phyloP scores from a whole-genome alignment of 208 protist species.

The Jaenimonas drosophilae region DNA sequence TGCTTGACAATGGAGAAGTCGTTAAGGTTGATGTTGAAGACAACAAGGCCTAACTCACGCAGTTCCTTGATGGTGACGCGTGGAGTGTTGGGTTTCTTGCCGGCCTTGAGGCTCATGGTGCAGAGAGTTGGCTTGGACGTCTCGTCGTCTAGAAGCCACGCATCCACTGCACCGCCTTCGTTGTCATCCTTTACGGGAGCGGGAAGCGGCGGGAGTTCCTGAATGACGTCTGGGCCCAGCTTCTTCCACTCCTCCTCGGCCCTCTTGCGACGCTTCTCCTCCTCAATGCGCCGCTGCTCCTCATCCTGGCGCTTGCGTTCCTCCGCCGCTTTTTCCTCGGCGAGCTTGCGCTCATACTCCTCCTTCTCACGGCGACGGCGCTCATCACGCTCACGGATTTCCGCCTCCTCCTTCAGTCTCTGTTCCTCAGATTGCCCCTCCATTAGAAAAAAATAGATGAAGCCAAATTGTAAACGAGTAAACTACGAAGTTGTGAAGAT shows the following conservation, averaged over 20 bases:
- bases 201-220: constrained; percentile 68
- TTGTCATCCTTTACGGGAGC: constrained; percentile 41
- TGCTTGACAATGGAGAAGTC: constrained; percentile 83
- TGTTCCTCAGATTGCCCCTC: constrained; percentile 30
- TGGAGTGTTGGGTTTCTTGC: constrained; percentile 33
- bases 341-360: constrained; percentile 48
- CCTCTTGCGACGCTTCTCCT: constrained; percentile 38
- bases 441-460: constrained; percentile 12
- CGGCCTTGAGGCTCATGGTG: constrained; percentile 66
- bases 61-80: constrained; percentile 56
- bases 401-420: constrained; percentile 63
- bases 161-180: constrained; percentile 35
- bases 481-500: too few relatives aligned
- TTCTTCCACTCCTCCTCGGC: constrained; percentile 80
- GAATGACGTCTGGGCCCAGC: constrained; percentile 70
- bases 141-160: constrained; percentile 86
- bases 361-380: constrained; percentile 63
- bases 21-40: constrained; percentile 73
- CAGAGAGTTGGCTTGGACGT: constrained; percentile 46
- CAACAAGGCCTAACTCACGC: constrained; percentile 68
- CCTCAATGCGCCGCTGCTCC: constrained; percentile 50
- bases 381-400: constrained; percentile 70
- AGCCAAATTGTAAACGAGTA: too few relatives aligned
- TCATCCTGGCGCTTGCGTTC: constrained; percentile 46
- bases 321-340: constrained; percentile 46